These are phyloP conservation scores for Vanderwaltozyma yarrowii DNA, from an alignment of 805 yeast genomes.

Conservation along the genomic window DNA sequence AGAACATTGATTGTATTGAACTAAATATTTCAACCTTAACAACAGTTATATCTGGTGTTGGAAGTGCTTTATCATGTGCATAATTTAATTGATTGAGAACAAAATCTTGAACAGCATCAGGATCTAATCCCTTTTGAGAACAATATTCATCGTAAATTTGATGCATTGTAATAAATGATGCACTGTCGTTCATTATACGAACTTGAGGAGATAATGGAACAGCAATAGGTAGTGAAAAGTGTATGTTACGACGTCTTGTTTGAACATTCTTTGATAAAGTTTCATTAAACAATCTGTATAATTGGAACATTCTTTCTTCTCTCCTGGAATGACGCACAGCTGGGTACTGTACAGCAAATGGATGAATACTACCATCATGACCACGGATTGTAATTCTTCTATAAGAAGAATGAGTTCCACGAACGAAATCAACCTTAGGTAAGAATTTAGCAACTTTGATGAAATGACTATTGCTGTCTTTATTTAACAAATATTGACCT, in stretches of 20 bases:
- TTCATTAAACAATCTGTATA: constrained; percentile 82
- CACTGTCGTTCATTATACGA: constrained; percentile 75
- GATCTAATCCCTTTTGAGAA: constrained; percentile 53
- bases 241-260: constrained; percentile 74
- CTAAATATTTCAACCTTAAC: constrained; percentile 85
- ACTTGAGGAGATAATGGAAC: constrained; percentile 93
- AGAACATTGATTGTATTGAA: constrained; percentile 78
- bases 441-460: constrained; percentile 87
- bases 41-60: constrained; percentile 84
- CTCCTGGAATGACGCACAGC: constrained; percentile 96
- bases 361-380: constrained; percentile 82
- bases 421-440: constrained; percentile 76
- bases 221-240: constrained; percentile 81
- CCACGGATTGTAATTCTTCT: constrained; percentile 85
- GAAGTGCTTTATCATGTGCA: constrained; percentile 86
- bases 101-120: constrained; percentile 86
- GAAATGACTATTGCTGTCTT: constrained; percentile 83
- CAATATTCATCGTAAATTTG: constrained; percentile 84
- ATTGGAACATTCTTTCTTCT: constrained; percentile 87
- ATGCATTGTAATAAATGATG: constrained; percentile 65
- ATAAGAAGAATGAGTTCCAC: constrained; percentile 86
- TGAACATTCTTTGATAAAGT: constrained; percentile 74
- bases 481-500: constrained; percentile 85
- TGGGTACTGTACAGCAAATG: constrained; percentile 95
- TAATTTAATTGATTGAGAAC: constrained; percentile 79